Conservation (phyloP, 1,139 yeast species). For the Spathaspora sp. region DNA sequence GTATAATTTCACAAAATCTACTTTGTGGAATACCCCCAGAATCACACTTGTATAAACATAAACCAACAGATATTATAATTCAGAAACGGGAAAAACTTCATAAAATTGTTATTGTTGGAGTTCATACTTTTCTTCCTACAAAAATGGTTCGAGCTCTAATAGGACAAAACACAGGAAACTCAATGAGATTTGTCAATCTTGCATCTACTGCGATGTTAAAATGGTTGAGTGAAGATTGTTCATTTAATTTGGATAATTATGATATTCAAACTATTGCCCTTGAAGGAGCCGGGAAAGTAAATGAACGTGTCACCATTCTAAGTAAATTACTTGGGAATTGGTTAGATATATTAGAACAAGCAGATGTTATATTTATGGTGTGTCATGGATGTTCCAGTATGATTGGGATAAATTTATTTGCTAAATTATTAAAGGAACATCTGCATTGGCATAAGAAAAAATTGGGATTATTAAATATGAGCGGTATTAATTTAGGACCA, state of each 20-base stretch:
- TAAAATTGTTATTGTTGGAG: conserved; percentile 43
- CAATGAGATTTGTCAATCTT: conserved; percentile 32
- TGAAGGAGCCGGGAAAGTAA: conserved; percentile 53
- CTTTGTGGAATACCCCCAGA: conserved; percentile 30
- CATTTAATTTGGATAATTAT: conserved; percentile 19
- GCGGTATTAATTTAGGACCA: conserved; percentile 49
- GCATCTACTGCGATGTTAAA: conserved; percentile 37
- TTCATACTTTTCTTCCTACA: conserved; percentile 55
- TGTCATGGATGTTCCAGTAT: conserved; percentile 49
- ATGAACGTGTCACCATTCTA: conserved; percentile 38
- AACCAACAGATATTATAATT: conserved; percentile 14
- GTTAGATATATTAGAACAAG: conserved; percentile 29
- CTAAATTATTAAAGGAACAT: conserved; percentile 23
- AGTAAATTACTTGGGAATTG: conserved; percentile 43
- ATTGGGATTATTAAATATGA: conserved; percentile 45
- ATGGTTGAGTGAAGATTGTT: conserved; percentile 35
- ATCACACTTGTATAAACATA: conserved; percentile 32
- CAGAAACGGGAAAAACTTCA: conserved; percentile 21
- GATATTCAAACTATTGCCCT: conserved; percentile 48
- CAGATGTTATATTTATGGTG: conserved; percentile 46
- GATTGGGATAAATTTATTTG: conserved; percentile 43
- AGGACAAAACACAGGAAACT: conserved; percentile 49
- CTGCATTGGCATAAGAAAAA: conserved; percentile 19
- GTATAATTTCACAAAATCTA: conserved; percentile 36
- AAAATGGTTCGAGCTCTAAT: conserved; percentile 48